Evolutionary conservation across 495 filamentous ascomycete genomes (phyloP).

Genomic region (Aspergillus steynii): DNA sequence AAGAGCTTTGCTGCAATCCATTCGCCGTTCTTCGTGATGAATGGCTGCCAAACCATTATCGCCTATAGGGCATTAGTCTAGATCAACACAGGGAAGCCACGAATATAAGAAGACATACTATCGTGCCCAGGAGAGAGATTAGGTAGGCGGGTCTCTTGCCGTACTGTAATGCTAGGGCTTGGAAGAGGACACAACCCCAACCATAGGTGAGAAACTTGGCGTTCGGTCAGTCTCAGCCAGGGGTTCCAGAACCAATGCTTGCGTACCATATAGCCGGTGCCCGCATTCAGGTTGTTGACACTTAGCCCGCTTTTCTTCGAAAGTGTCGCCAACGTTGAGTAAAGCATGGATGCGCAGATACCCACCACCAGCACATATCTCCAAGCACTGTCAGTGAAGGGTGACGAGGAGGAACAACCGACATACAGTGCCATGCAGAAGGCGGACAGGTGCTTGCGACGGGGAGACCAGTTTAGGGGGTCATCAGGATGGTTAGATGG

Average conservation of each 20-base stretch:
- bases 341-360: neutral
- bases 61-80: neutral
- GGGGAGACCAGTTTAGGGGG: neutral
- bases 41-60: neutral
- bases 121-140: neutral
- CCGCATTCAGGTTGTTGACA: neutral
- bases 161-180: neutral
- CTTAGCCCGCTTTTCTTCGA: neutral
- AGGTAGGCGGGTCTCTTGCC: neutral
- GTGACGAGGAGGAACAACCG: neutral
- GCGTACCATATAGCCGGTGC: neutral
- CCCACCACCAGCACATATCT: neutral
- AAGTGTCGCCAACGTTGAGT: neutral
- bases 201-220: neutral
- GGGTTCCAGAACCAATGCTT: no score
- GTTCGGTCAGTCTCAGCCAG: no score
- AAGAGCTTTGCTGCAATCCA: neutral
- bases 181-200: neutral
- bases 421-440: neutral
- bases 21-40: neutral
- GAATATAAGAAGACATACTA: neutral
- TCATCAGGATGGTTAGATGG: neutral
- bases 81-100: no score
- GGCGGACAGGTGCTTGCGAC: neutral
- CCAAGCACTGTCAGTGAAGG: neutral